Percentiles rank a stretch among this genome's conserved stretches.
Evolutionary conservation across 768 basidiomycete species (phyloP).

Genomic region (Butyriboletus loyo): DNA sequence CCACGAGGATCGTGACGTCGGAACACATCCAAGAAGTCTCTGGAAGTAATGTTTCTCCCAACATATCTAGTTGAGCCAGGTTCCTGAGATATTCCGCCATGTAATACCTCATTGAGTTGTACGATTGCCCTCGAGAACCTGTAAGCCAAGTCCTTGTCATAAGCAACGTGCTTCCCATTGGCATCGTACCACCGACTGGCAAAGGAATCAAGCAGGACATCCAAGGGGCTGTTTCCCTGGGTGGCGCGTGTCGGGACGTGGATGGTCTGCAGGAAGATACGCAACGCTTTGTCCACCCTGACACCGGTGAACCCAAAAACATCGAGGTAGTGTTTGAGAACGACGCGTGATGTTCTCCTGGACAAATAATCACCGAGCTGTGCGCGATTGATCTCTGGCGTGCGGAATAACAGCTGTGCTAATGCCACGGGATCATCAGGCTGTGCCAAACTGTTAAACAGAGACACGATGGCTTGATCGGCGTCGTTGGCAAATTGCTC

Average conservation of each 20-base stretch:
- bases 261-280: slow-evolving; percentile 84
- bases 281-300: slow-evolving; percentile 83
- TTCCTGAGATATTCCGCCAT: slow-evolving; percentile 66
- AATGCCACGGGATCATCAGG: slow-evolving; percentile 71
- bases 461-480: slow-evolving; percentile 68
- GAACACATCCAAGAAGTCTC: slow-evolving; percentile 85
- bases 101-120: slow-evolving; percentile 85
- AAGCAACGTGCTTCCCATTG: slow-evolving; percentile 73
- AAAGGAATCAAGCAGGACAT: slow-evolving; percentile 77
- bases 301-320: slow-evolving; percentile 82
- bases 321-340: slow-evolving; percentile 83
- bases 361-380: slow-evolving; percentile 84
- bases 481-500: slow-evolving; percentile 78
- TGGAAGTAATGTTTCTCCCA: slow-evolving; percentile 58
- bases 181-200: slow-evolving; percentile 89
- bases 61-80: slow-evolving; percentile 53
- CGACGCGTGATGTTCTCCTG: slow-evolving; percentile 64
- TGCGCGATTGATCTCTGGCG: slow-evolving; percentile 76
- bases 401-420: slow-evolving; percentile 77
- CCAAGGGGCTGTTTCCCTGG: slow-evolving; percentile 34
- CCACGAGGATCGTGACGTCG: slow-evolving; percentile 69
- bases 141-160: slow-evolving; percentile 76
- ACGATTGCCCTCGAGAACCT: slow-evolving; percentile 78
- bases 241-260: slow-evolving; percentile 50
- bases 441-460: slow-evolving; percentile 59